phyloP scores from a whole-genome alignment of 306 rosid species.

The Quercus wislizeni region DNA sequence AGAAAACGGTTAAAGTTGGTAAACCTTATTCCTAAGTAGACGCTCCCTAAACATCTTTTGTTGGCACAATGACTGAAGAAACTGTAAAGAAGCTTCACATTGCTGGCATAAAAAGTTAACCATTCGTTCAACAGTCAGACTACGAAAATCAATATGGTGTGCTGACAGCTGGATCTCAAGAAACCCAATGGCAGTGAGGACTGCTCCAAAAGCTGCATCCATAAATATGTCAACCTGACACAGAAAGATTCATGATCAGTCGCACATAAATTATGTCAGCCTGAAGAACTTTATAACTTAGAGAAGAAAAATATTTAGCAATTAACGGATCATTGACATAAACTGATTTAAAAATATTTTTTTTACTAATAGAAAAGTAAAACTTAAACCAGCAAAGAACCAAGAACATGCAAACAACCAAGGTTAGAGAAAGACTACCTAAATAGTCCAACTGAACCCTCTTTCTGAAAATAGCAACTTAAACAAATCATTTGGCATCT shows the following conservation, averaged over 20 bases:
- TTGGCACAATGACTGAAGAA: conserved; percentile 83
- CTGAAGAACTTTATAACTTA: not conserved
- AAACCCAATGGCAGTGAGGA: conserved; percentile 59
- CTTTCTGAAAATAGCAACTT: conserved; percentile 9
- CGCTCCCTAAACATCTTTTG: conserved; percentile 82
- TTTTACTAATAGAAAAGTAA: not conserved
- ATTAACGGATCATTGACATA: not conserved
- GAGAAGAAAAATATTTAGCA: not conserved
- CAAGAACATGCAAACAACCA: conserved; percentile 19
- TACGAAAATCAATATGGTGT: conserved; percentile 34
- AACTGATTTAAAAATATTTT: not conserved
- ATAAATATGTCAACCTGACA: conserved; percentile 87
- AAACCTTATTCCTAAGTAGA: conserved; percentile 84
- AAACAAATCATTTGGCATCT: not conserved
- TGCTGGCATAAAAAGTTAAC: conserved; percentile 81
- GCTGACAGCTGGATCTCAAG: conserved; percentile 52
- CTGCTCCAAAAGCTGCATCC: conserved; percentile 93
- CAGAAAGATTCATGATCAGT: conserved; percentile 36
- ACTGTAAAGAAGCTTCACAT: conserved; percentile 95
- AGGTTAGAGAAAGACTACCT: conserved; percentile 12
- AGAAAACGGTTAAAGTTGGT: conserved; percentile 15
- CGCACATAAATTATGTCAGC: conserved; percentile 10
- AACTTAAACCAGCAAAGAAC: conserved; percentile 15
- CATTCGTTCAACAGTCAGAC: conserved; percentile 49
- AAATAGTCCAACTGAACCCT: conserved; percentile 2